Evolutionary conservation across 176 grass and related monocot species (phyloP), one percentile per base, ranked within the genome.

Genomic region (Oryza officinalis): DNA sequence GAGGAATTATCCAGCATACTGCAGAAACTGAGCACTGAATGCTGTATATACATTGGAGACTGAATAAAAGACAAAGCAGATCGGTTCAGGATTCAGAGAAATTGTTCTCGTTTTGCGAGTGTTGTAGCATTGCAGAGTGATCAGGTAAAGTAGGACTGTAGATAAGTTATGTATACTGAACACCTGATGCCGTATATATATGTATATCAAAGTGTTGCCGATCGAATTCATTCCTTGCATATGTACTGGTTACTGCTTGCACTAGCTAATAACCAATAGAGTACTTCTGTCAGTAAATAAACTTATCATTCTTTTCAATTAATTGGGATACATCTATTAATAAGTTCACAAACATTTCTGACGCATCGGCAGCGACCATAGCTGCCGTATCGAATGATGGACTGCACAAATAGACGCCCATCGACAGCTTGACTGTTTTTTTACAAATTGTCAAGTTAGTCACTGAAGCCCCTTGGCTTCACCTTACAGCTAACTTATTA

Each of bases 371-470:
- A 89, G 87, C 78, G 44, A 81, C 87, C 89, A 7, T 78, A 74
- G 80, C 92, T 89, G 80, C 84, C 80, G 6, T 84, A 69, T 61
- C 74, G 20, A 78, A 52, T 65, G 74, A 79, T 91, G 83, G 86
- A 92, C 77, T 85, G 32, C 65, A 87, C 67, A 90, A 92, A 88
- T 90, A 77, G 84, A 89, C 37, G 84, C 80, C 89, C 84, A 88
- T 89, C 71, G n/a, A 86, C 83, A 84, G 80, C 80, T 87, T 89
- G 81, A 87, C 89, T 76, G 63, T 75, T 92, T 81, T 81, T 77
- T 85, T 85, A 82, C 81, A 89, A 84, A 90, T 81, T 83, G 87
- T 88, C 87, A 85, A 90, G 90, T 92, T 84, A 94, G 84, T 92
- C 40, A 65, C 80, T 71, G 84, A 87, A 80, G 89, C 75, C 27